These are phyloP conservation scores for Brassica rapa DNA, from an alignment of 345 rosid genomes.

Conservation along the genomic window DNA sequence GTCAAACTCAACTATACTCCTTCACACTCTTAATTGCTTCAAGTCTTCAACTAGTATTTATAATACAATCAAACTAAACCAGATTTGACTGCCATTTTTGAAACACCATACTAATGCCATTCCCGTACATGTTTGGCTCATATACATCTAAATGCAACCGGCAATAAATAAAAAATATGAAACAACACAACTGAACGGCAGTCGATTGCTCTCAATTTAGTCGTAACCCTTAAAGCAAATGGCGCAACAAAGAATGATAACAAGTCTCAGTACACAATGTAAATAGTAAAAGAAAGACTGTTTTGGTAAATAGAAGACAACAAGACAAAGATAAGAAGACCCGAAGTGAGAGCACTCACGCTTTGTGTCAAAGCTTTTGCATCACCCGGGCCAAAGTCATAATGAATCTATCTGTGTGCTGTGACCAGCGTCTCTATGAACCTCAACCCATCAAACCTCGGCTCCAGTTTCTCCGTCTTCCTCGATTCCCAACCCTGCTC, in stretches of 20 bases:
- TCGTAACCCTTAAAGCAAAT: background rate
- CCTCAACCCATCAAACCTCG: constrained; percentile 77
- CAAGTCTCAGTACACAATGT: background rate
- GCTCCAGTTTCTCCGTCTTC: constrained; percentile 58
- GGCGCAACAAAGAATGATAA: constrained; percentile 8
- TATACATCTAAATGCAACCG: no score
- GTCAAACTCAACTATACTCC: no score
- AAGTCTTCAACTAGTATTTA: no score
- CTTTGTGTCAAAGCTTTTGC: constrained; percentile 34
- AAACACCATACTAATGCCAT: no score
- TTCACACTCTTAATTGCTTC: no score
- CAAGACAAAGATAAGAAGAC: background rate
- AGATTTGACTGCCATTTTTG: no score
- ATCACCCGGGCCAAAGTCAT: constrained; percentile 7
- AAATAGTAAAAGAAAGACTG: background rate
- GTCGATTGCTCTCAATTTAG: no score
- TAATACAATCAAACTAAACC: no score
- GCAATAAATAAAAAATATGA: no score
- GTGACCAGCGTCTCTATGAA: constrained; percentile 90
- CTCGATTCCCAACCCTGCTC: constrained; percentile 41
- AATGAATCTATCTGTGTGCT: constrained; percentile 55
- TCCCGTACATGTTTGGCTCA: no score
- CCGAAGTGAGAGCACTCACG: constrained; percentile 37
- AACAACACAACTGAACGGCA: no score
- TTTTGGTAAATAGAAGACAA: background rate